phyloP scores from a whole-genome alignment of 202 grass and related monocot genomes.

The Alloteropsis angusta region DNA sequence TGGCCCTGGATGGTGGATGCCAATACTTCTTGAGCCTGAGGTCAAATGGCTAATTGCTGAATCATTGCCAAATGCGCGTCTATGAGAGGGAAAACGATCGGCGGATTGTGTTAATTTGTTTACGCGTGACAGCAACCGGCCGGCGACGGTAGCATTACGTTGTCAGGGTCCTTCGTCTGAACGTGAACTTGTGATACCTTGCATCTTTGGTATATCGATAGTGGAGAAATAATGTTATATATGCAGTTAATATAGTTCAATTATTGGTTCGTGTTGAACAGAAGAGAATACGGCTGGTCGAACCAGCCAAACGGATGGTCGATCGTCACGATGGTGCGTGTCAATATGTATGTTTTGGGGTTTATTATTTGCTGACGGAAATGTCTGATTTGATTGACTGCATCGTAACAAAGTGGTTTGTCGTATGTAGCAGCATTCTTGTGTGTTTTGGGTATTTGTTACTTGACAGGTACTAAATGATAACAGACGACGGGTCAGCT shows the following conservation, averaged over 20 bases:
- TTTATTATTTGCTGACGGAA: neutral
- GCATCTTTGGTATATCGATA: neutral
- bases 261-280: neutral
- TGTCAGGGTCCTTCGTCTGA: neutral
- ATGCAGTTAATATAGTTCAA: neutral
- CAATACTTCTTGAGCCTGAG: neutral
- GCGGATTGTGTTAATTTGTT: neutral
- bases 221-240: neutral
- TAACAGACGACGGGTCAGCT: too few relatives aligned
- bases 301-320: neutral
- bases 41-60: neutral
- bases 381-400: neutral
- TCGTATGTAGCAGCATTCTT: too few relatives aligned
- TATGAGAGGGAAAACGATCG: neutral
- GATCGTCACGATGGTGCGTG: neutral
- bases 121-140: neutral
- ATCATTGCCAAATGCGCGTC: conserved; percentile 12
- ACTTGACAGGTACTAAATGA: too few relatives aligned
- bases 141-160: neutral
- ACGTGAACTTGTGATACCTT: neutral
- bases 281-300: neutral
- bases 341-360: neutral
- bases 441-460: too few relatives aligned
- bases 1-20: neutral
- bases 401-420: neutral